A percentile compares a stretch with the other conserved stretches of the same genome.
Conservation (phyloP, 2,329 filamentous ascomycete genomes). For the Diaporthe helianthi region DNA sequence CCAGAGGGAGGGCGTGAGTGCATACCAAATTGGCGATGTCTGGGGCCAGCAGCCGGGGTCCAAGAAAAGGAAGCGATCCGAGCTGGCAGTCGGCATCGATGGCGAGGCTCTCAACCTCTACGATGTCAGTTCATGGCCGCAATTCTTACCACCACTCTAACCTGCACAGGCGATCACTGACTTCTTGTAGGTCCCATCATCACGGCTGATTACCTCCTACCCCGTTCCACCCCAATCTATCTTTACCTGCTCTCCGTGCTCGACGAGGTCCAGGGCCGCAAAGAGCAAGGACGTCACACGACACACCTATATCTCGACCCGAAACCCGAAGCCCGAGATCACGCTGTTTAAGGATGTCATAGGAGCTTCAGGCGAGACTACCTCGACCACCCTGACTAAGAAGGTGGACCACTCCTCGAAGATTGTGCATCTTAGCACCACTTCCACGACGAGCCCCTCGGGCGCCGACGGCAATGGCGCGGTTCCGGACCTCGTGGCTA, state of each 20-base stretch:
- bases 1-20: conserved; percentile 49
- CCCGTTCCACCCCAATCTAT: conserved; percentile 70
- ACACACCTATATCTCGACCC: conserved; percentile 68
- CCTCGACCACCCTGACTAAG: conserved; percentile 56
- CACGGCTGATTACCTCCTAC: conserved; percentile 70
- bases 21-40: conserved; percentile 66
- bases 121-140: conserved; percentile 55
- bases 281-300: conserved; percentile 58
- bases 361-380: conserved; percentile 58
- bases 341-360: conserved; percentile 66
- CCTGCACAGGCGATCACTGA: conserved; percentile 34
- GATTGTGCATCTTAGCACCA: conserved; percentile 53
- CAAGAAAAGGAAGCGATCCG: conserved; percentile 68
- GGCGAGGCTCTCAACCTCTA: conserved; percentile 72
- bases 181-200: conserved; percentile 61
- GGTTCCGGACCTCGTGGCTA: conserved; percentile 57
- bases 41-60: conserved; percentile 64
- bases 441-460: conserved; percentile 30
- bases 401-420: conserved; percentile 50
- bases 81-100: conserved; percentile 68
- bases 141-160: conserved; percentile 24
- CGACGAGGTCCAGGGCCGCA: conserved; percentile 59
- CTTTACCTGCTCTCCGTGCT: conserved; percentile 68
- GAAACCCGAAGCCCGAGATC: conserved; percentile 57
- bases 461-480: conserved; percentile 38